Evolutionary conservation across 306 rosid species (phyloP).

Genomic region (Fragaria iinumae): DNA sequence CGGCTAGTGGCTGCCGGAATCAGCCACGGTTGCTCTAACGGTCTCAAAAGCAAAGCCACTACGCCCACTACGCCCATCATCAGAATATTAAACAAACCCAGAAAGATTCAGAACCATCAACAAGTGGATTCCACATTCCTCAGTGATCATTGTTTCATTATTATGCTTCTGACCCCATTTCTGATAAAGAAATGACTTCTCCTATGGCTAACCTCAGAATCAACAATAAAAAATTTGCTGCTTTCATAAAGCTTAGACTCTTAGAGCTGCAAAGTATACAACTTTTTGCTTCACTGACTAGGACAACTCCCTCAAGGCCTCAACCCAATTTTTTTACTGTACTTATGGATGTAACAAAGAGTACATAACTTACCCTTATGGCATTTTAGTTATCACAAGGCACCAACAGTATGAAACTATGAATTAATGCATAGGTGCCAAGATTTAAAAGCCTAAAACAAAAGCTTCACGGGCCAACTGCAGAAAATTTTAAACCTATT

Average conservation of each 20-base stretch:
- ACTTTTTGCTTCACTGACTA: neutral
- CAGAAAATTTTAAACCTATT: neutral
- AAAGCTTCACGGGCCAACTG: conserved; percentile 23
- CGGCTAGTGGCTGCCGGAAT: neutral
- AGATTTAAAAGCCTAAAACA: conserved; percentile 7
- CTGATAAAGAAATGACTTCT: neutral
- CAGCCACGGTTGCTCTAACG: neutral
- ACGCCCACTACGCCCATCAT: neutral
- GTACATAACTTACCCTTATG: neutral
- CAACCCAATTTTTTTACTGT: neutral
- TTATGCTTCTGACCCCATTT: neutral
- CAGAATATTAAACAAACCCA: neutral
- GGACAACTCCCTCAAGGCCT: neutral
- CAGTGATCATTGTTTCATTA: conserved; percentile 8
- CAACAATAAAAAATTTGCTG: neutral
- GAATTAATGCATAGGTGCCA: neutral
- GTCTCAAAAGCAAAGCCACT: neutral
- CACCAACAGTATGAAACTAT: neutral
- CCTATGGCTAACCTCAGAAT: neutral
- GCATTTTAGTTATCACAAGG: neutral
- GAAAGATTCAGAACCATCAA: neutral
- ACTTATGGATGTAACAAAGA: neutral
- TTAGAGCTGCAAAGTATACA: neutral
- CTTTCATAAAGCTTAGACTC: neutral
- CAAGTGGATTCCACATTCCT: neutral